These are phyloP conservation scores for Cairneyella variabilis DNA, from an alignment of 495 filamentous ascomycete species.

Conservation along the genomic window DNA sequence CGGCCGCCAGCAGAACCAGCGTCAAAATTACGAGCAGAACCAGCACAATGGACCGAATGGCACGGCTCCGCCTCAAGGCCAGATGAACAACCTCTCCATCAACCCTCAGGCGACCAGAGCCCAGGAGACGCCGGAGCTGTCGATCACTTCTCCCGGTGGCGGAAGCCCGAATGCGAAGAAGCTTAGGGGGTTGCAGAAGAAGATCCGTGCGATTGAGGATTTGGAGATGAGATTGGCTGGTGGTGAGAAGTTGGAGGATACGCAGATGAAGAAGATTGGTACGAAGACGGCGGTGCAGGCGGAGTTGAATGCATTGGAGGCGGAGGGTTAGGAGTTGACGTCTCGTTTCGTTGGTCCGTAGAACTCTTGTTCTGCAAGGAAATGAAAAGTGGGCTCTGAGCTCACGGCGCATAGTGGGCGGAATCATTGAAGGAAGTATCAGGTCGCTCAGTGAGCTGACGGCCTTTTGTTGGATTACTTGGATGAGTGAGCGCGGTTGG, in stretches of 20 bases:
- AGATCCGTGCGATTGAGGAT: constrained; percentile 95
- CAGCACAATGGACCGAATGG: constrained; percentile 24
- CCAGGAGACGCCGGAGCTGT: constrained; percentile 39
- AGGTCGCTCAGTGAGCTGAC: no score
- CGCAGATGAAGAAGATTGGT: constrained; percentile 95
- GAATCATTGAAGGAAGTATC: no score
- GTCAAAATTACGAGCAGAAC: constrained; percentile 28
- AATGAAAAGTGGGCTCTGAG: no score
- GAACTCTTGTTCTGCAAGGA: no score
- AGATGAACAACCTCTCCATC: constrained; percentile 20
- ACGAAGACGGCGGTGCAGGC: constrained; percentile 79
- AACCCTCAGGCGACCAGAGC: constrained; percentile 14
- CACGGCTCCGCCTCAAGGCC: background rate
- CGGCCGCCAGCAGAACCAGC: constrained; percentile 31
- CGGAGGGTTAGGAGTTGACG: constrained; percentile 12
- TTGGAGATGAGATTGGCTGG: constrained; percentile 91
- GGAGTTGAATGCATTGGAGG: constrained; percentile 67
- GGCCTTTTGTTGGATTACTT: no score
- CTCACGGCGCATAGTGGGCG: no score
- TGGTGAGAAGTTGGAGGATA: constrained; percentile 96
- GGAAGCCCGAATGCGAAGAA: constrained; percentile 66
- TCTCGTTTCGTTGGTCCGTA: no score
- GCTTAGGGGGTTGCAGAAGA: constrained; percentile 85
- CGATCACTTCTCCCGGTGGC: constrained; percentile 41
- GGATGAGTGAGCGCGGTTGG: no score